phyloP scores from a whole-genome alignment of 352 stramenopile species.

The Phytophthora kernoviae region DNA sequence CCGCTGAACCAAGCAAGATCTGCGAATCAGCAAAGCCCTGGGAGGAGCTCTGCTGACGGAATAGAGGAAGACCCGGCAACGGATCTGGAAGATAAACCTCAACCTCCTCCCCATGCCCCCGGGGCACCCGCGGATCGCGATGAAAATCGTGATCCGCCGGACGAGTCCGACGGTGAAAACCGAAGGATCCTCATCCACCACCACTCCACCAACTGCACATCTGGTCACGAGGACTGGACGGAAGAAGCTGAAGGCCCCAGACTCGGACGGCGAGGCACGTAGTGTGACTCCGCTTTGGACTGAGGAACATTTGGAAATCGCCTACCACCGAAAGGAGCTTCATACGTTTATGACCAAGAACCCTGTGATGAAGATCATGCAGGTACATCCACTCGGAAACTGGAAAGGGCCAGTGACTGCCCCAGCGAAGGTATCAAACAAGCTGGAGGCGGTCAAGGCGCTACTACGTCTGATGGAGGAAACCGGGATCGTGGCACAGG shows the following conservation, averaged over 20 bases:
- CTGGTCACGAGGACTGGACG: background rate
- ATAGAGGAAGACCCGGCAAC: background rate
- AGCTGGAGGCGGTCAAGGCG: background rate
- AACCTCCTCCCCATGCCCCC: conserved; percentile 3
- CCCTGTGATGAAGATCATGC: background rate
- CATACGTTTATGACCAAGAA: background rate
- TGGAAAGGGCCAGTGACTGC: background rate
- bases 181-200: background rate
- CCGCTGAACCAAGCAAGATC: conserved; percentile 12
- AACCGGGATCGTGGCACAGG: background rate
- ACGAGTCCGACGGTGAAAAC: background rate
- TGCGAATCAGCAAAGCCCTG: conserved; percentile 1
- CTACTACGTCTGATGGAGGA: background rate
- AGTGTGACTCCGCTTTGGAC: background rate
- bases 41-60: conserved; percentile 9
- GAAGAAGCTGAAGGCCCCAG: conserved; percentile 4
- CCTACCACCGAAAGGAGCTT: background rate
- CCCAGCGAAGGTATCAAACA: background rate
- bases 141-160: background rate
- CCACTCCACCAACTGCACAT: background rate
- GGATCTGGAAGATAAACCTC: conserved; percentile 15
- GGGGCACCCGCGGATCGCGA: background rate
- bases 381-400: background rate
- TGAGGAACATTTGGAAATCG: background rate
- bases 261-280: background rate